A percentile compares a stretch with the other conserved stretches of the same genome.
Evolutionary conservation across 2,329 filamentous ascomycete genomes (phyloP).

Genomic region (Fusarium aywerte): DNA sequence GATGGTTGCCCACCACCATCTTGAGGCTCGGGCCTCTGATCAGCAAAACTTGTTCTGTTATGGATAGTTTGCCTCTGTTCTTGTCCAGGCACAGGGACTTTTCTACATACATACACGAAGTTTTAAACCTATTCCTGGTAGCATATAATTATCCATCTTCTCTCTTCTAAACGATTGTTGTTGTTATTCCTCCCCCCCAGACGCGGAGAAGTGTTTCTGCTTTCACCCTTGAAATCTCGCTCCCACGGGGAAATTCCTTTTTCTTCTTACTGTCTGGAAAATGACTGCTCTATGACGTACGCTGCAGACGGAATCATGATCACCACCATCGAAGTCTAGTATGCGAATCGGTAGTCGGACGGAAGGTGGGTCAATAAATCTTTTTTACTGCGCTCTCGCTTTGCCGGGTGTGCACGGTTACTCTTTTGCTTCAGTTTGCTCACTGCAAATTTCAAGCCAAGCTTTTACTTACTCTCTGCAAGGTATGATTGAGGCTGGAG

Average conservation of each 20-base stretch:
- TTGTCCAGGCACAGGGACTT: conserved; percentile 35
- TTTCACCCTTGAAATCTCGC: neutral
- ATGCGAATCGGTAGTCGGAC: conserved; percentile 36
- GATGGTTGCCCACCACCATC: conserved; percentile 30
- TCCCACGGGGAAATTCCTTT: conserved; percentile 1
- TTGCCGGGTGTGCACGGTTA: conserved; percentile 29
- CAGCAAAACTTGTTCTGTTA: conserved; percentile 36
- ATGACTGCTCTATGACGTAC: conserved; percentile 39
- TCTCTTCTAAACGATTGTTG: too few relatives aligned
- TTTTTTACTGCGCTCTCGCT: neutral
- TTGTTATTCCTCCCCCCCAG: neutral
- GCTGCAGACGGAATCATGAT: conserved; percentile 17
- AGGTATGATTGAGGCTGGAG: conserved; percentile 1
- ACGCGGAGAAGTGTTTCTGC: neutral
- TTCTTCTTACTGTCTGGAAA: neutral
- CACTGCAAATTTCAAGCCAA: conserved; percentile 21
- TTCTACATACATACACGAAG: neutral
- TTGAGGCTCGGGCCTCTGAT: conserved; percentile 37
- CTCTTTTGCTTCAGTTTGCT: conserved; percentile 3
- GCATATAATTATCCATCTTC: neutral
- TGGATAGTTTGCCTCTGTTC: conserved; percentile 35
- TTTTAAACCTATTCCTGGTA: conserved; percentile 7
- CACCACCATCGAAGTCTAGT: conserved; percentile 35
- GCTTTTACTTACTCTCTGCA: neutral
- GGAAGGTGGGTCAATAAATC: conserved; percentile 16